phyloP scores from a whole-genome alignment of 2,329 filamentous ascomycete genomes.

The Fulvia fulva region DNA sequence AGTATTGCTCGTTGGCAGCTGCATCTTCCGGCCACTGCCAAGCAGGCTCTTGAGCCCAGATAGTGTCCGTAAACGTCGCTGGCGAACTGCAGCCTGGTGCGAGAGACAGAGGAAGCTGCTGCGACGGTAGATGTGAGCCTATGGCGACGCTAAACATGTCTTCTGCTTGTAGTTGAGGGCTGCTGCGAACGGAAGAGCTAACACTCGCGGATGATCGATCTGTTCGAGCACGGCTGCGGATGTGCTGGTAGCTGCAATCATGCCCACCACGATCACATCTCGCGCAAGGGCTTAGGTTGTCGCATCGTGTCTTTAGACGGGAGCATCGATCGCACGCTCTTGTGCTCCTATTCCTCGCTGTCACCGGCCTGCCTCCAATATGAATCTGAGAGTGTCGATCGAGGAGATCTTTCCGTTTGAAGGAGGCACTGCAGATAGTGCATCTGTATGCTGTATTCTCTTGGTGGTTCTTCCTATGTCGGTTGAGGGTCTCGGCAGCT shows the following conservation, averaged over 20 bases:
- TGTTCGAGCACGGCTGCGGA: slow-evolving; percentile 13
- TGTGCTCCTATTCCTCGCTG: slow-evolving; percentile 10
- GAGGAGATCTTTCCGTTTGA: slow-evolving; percentile 23
- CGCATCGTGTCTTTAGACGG: slow-evolving; percentile 20
- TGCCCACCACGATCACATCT: slow-evolving; percentile 16
- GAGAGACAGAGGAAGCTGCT: neutral
- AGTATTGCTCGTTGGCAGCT: neutral
- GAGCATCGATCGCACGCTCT: slow-evolving; percentile 22
- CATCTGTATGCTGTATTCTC: slow-evolving; percentile 17
- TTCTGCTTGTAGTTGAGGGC: slow-evolving; percentile 5
- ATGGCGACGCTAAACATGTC: neutral
- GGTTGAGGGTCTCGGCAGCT: slow-evolving; percentile 20
- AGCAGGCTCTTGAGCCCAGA: slow-evolving; percentile 6
- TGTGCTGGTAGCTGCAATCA: slow-evolving; percentile 13
- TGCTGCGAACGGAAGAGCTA: slow-evolving; percentile 8
- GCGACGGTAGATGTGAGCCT: neutral
- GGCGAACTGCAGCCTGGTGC: neutral
- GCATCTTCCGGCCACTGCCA: slow-evolving; percentile 10
- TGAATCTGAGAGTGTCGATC: slow-evolving; percentile 21
- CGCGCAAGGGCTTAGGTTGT: slow-evolving; percentile 17
- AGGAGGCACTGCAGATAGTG: slow-evolving; percentile 16
- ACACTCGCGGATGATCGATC: slow-evolving; percentile 10
- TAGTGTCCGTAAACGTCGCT: neutral
- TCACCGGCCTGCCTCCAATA: slow-evolving; percentile 5
- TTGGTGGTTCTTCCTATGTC: slow-evolving; percentile 20